Evolutionary conservation across 1,139 yeast genomes (phyloP).

Genomic region (Candida mesenterica): DNA sequence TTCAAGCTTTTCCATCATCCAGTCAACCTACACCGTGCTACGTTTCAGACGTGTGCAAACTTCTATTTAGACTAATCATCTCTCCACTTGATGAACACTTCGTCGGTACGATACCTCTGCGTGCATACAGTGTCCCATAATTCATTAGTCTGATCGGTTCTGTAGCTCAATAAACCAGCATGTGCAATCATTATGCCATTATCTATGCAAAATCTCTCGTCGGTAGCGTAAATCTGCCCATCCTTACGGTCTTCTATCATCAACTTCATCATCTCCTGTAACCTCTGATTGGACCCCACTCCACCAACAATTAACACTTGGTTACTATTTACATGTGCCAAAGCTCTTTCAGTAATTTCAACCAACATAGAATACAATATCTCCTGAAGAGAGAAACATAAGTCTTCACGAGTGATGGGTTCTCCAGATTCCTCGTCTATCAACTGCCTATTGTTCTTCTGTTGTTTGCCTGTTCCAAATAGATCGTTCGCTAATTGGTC

Average conservation of each 20-base stretch:
- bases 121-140: slow-evolving; percentile 80
- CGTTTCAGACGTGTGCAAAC: too few species aligned
- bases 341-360: slow-evolving; percentile 95
- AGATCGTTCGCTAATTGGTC: slow-evolving; percentile 77
- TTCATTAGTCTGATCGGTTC: slow-evolving; percentile 71
- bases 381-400: slow-evolving; percentile 92
- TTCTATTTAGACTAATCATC: slow-evolving; percentile 45
- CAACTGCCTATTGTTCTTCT: slow-evolving; percentile 51
- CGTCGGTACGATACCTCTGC: slow-evolving; percentile 91
- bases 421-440: slow-evolving; percentile 52
- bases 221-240: slow-evolving; percentile 89
- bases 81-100: slow-evolving; percentile 87
- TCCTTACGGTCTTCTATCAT: slow-evolving; percentile 85
- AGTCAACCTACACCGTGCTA: neutral
- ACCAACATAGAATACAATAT: slow-evolving; percentile 93
- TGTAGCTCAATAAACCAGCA: slow-evolving; percentile 84
- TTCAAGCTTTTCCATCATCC: neutral
- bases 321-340: slow-evolving; percentile 92
- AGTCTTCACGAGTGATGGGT: slow-evolving; percentile 73
- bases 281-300: slow-evolving; percentile 88
- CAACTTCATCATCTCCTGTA: slow-evolving; percentile 92
- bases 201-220: slow-evolving; percentile 94
- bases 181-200: slow-evolving; percentile 99
- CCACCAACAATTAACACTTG: slow-evolving; percentile 97
- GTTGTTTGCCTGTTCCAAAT: slow-evolving; percentile 35